Conservation (phyloP, 495 filamentous ascomycete species). For the Emericellopsis terricola region DNA sequence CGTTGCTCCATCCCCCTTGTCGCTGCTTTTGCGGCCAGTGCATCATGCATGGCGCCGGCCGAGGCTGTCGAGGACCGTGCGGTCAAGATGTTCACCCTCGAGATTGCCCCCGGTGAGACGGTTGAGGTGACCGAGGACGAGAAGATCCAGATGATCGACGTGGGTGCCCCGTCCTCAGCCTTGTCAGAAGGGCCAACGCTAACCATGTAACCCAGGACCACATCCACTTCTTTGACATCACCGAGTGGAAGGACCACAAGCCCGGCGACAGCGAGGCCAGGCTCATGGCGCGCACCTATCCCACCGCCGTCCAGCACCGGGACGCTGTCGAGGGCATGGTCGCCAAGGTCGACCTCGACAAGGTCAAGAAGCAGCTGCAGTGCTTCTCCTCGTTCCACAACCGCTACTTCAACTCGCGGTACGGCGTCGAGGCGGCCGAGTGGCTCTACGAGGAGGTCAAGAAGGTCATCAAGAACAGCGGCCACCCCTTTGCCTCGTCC, state of each 20-base stretch:
- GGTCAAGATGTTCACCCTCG: slow-evolving; percentile 60
- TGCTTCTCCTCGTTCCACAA: slow-evolving; percentile 71
- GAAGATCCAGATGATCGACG: slow-evolving; percentile 78
- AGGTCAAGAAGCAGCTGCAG: slow-evolving; percentile 60
- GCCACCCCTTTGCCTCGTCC: slow-evolving; percentile 40
- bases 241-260: slow-evolving; percentile 43
- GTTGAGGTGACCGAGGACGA: slow-evolving; percentile 83
- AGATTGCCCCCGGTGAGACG: slow-evolving; percentile 71
- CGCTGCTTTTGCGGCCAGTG: too few relatives aligned
- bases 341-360: slow-evolving; percentile 52
- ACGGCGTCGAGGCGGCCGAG: slow-evolving; percentile 69
- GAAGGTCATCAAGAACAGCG: slow-evolving; percentile 36
- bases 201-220: slow-evolving; percentile 39
- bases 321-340: slow-evolving; percentile 47
- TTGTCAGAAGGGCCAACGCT: not conserved
- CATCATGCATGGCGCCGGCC: too few relatives aligned
- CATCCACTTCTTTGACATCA: slow-evolving; percentile 88
- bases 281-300: slow-evolving; percentile 35
- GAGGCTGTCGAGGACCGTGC: too few relatives aligned
- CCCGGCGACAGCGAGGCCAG: slow-evolving; percentile 27
- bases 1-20: too few relatives aligned
- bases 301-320: slow-evolving; percentile 44
- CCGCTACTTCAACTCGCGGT: slow-evolving; percentile 75
- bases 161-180: slow-evolving; percentile 28
- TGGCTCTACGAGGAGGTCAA: slow-evolving; percentile 75